phyloP scores from a whole-genome alignment of 345 rosid genomes.

The Turritis glabra region DNA sequence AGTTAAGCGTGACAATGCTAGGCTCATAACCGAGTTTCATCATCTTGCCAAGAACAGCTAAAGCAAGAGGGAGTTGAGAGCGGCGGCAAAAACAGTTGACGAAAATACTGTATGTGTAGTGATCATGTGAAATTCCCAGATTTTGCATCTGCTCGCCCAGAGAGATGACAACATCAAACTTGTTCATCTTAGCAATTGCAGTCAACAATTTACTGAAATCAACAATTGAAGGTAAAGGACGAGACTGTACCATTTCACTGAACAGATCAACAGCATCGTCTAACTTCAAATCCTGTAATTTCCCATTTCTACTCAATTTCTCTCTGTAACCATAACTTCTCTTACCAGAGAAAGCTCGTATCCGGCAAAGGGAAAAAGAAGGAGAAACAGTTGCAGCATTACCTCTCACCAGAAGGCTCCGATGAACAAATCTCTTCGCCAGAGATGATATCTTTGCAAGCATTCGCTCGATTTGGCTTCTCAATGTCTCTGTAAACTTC shows the following conservation, averaged over 20 bases:
- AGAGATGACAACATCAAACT: not conserved
- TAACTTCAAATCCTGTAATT: not conserved
- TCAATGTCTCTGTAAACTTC: too few species aligned
- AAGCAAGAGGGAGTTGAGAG: not conserved
- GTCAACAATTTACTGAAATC: not conserved
- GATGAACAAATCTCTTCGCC: not conserved
- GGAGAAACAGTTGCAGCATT: not conserved
- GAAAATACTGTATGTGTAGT: not conserved
- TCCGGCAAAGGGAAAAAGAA: not conserved
- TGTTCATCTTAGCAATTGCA: not conserved
- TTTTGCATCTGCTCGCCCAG: not conserved
- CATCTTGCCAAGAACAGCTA: not conserved
- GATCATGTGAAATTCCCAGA: not conserved
- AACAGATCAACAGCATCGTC: slow-evolving; percentile 4
- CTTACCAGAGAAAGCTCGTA: too few species aligned
- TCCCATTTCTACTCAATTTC: not conserved
- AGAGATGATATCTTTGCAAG: too few species aligned
- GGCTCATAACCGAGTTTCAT: not conserved
- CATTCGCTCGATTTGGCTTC: not conserved
- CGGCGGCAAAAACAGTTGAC: not conserved
- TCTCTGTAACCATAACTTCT: too few species aligned
- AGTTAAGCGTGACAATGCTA: too few species aligned
- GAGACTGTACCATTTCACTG: slow-evolving; percentile 2
- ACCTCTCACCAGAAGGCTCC: not conserved
- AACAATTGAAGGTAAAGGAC: not conserved